A percentile compares a stretch with the other conserved stretches of the same genome.
phyloP scores from a whole-genome alignment of 1,139 yeast genomes.

The Protomyces lactucae-debilis region DNA sequence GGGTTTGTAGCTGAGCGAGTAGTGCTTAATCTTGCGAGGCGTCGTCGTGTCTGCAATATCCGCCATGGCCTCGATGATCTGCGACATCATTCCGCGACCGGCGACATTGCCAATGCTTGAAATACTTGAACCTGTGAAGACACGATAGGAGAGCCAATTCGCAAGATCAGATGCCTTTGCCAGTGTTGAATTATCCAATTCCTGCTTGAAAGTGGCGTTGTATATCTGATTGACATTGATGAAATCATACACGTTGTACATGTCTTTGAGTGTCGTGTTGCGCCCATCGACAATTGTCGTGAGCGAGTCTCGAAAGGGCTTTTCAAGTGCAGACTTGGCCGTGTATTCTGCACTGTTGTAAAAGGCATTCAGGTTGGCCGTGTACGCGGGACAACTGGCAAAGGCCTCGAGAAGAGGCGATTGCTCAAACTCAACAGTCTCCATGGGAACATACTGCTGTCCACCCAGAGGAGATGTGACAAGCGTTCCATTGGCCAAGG shows the following conservation, averaged over 20 bases:
- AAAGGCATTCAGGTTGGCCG: conserved; percentile 1
- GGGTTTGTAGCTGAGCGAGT: conserved; percentile 22
- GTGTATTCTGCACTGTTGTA: conserved; percentile 12
- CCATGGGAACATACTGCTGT: conserved; percentile 20
- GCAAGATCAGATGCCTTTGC: conserved; percentile 15
- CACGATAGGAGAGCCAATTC: conserved; percentile 20
- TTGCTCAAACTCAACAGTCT: conserved; percentile 22
- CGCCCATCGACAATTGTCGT: conserved; percentile 5
- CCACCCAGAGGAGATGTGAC: conserved; percentile 22
- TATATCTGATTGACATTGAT: conserved; percentile 22
- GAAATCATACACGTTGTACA: conserved; percentile 24
- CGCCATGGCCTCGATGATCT: conserved; percentile 15
- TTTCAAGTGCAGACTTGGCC: not conserved
- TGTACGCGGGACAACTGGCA: conserved; percentile 17
- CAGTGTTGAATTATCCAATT: conserved; percentile 1
- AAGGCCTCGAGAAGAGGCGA: conserved; percentile 23
- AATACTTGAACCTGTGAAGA: conserved; percentile 16
- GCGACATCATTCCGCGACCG: conserved; percentile 22
- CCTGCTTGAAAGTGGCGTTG: conserved; percentile 10
- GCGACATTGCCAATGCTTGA: conserved; percentile 18
- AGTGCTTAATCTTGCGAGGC: conserved; percentile 21
- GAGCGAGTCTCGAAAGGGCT: not conserved
- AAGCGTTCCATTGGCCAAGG: conserved; percentile 22
- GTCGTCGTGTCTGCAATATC: conserved; percentile 10
- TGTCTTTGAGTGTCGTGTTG: conserved; percentile 17